Percentiles rank a stretch among this genome's conserved stretches.
Conservation (phyloP, 148 eudicot genomes). For the Salicornia ramosissima region DNA sequence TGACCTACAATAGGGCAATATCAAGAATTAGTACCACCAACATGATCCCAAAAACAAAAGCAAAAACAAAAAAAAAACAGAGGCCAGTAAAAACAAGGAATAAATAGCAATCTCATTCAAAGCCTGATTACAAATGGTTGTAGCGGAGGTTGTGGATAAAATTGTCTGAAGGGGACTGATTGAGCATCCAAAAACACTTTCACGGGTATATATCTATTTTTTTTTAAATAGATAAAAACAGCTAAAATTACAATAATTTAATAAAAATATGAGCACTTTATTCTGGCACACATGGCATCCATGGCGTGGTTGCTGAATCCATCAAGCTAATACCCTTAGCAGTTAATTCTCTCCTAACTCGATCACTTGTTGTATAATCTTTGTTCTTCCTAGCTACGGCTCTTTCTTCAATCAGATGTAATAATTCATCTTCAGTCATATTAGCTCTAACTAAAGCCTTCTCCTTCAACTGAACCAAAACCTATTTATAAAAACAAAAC, state of each 20-base stretch:
- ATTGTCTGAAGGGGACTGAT: background rate
- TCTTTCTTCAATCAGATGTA: conserved; percentile 50
- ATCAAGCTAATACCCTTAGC: conserved; percentile 71
- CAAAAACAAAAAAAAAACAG: too few species aligned
- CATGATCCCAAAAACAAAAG: too few species aligned
- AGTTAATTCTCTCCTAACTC: conserved; percentile 50
- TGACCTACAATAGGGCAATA: too few species aligned
- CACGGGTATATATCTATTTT: background rate
- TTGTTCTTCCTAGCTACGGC: conserved; percentile 57
- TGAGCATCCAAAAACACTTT: background rate
- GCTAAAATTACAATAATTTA: background rate
- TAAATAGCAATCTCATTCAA: too few species aligned
- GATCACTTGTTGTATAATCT: conserved; percentile 58
- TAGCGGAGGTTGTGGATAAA: too few species aligned
- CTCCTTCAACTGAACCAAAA: conserved; percentile 65
- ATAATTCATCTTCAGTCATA: conserved; percentile 57
- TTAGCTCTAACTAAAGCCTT: conserved; percentile 69
- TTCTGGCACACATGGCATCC: conserved; percentile 50
- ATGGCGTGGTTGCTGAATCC: conserved; percentile 73
- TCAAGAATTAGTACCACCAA: too few species aligned
- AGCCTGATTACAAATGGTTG: too few species aligned
- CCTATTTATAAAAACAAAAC: conserved; percentile 35
- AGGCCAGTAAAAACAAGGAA: too few species aligned
- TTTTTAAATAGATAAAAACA: background rate
- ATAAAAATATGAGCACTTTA: conserved; percentile 22